Evolutionary conservation across 2,329 filamentous ascomycete species (phyloP), one percentile per base, ranked within the genome.

Genomic region (Apiospora arundinis): DNA sequence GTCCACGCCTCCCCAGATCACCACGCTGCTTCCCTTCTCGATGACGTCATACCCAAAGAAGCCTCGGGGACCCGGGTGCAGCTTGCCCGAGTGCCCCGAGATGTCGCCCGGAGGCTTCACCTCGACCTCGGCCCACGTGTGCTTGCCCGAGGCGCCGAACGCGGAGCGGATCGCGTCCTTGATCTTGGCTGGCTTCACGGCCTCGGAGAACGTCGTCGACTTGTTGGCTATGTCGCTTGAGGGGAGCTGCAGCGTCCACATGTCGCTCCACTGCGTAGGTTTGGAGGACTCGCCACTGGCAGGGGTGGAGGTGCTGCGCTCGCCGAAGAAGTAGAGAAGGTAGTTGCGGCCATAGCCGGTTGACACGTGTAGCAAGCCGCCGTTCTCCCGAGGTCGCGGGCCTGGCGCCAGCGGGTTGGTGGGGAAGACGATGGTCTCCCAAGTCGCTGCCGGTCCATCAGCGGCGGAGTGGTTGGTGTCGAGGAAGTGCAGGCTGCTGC

Each of bases 1-100:
- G 74, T 84, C 84, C 4, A 83, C 72, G 0, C 88, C 87, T n/a
- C 87, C 88, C 87, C 87, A 89, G 16, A 88, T 74, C 3, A 89
- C 79, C 8, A 87, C 32, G 44, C 44, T 81, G 68, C 82, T 84
- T 4, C 83, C 85, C 73, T 85, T 84, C 4, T 85, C 79, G 68
- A 86, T 84, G 0, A 82, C 79, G 74, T 72, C 80, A 72, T 78
- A 86, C 66, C 72, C 81, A 71, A 77, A 87, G 78, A 73, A 85
- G 69, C 74, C 82, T 77, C 80, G 77, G 45, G 80, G 81, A 6
- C 80, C 83, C 23, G 78, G 83, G 72, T 83, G 82, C 1, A 78
- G 78, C 72, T 83, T 84, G 32, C 85, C 85, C 68, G 83, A 81
- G n/a, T 75, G 76, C 5, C 79, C 78, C 16, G 82, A 81, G 28